phyloP scores from a whole-genome alignment of 306 rosid species.

The Crotalaria pallida region DNA sequence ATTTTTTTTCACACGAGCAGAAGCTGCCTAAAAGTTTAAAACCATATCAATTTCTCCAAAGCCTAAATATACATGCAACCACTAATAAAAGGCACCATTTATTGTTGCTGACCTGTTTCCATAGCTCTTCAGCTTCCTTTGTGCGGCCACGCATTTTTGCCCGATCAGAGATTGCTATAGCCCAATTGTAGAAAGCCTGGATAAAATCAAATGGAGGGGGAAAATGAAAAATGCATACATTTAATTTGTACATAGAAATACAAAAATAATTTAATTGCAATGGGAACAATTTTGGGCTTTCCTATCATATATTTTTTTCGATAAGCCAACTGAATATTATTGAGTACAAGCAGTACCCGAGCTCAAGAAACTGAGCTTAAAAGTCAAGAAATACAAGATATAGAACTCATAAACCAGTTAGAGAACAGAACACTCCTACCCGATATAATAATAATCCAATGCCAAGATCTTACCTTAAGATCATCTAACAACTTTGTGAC shows the following conservation, averaged over 20 bases:
- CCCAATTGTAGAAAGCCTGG: conserved; percentile 99
- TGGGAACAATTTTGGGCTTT: background rate
- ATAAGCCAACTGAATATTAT: too few species aligned
- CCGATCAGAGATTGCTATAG: conserved; percentile 97
- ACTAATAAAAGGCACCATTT: conserved; percentile 15
- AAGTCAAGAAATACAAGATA: too few species aligned
- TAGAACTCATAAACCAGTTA: too few species aligned
- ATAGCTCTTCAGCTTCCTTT: conserved; percentile 98
- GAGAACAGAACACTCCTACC: too few species aligned
- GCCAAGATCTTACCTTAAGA: too few species aligned
- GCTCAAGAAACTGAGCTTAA: too few species aligned
- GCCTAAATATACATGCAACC: background rate
- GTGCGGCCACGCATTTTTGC: conserved; percentile 99
- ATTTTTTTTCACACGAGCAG: background rate
- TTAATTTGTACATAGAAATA: background rate
- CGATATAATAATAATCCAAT: too few species aligned
- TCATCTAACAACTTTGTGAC: too few species aligned
- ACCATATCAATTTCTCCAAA: background rate
- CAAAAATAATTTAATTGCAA: background rate
- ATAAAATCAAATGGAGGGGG: background rate
- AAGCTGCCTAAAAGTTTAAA: conserved; percentile 5
- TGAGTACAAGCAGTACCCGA: too few species aligned
- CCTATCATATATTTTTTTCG: background rate
- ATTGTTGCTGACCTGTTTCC: conserved; percentile 83
- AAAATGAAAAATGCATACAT: background rate